Evolutionary conservation across 75 land plant genomes (phyloP).

Genomic region (Picea glauca): DNA sequence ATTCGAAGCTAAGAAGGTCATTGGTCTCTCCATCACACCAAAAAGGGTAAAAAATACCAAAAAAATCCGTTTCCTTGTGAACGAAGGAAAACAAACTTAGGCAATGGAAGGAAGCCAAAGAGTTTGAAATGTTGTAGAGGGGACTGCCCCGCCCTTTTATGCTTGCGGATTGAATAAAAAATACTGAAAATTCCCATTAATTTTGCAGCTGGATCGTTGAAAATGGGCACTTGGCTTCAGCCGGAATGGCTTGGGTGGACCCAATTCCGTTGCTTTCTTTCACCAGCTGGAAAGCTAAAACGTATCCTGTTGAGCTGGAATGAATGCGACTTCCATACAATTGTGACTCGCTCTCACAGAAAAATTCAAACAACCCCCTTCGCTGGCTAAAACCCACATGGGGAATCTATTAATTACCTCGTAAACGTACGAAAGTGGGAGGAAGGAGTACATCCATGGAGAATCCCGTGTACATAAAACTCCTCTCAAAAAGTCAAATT

Average conservation of each 20-base stretch:
- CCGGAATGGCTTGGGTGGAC: not conserved
- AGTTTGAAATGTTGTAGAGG: conserved; percentile 14
- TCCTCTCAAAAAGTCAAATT: too few species aligned
- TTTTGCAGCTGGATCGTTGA: not conserved
- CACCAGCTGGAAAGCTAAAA: conserved; percentile 6
- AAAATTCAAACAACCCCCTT: too few species aligned
- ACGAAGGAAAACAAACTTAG: not conserved
- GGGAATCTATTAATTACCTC: too few species aligned
- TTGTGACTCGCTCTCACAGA: too few species aligned
- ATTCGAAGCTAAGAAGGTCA: not conserved
- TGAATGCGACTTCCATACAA: not conserved
- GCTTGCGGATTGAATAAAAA: conserved; percentile 1
- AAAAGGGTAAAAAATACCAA: not conserved
- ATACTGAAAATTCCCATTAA: not conserved
- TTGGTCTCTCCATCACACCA: not conserved
- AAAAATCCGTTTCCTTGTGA: not conserved
- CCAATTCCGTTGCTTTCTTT: conserved; percentile 8
- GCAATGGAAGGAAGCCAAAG: not conserved
- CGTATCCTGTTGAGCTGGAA: conserved; percentile 11
- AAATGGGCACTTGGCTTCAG: not conserved
- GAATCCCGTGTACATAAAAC: too few species aligned
- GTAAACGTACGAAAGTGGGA: too few species aligned
- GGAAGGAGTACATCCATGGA: too few species aligned
- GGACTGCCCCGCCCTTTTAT: conserved; percentile 3
- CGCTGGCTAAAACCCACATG: too few species aligned